Base-by-base conservation (phyloP, 2,329 filamentous ascomycete genomes). In the Ascochyta rabiei region DNA sequence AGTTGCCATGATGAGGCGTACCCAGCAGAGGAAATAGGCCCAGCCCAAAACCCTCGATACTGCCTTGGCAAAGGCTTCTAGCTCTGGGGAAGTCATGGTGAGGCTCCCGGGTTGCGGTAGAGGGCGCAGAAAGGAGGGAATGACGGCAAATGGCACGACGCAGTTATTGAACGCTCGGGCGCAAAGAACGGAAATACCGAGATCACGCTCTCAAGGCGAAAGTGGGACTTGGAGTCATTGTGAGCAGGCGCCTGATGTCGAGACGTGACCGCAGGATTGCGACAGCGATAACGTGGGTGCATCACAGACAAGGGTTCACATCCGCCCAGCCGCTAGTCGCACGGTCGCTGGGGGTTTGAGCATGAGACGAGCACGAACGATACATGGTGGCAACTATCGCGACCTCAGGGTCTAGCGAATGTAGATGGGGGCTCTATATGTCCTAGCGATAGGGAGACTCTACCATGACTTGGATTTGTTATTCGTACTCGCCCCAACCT, bases 21-120 rank as follows among this genome's bases (percentile, higher is more conserved):
- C 52, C 74, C 74, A 76, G 52, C 59, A 62, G 19, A 76, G 52
- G 49, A 76, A 72, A 54, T 75, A 76, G 6, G 60, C 47, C 73
- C 72, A 76, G 10, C 74, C 74, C 13, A 76, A 40, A 3, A 76
- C 56, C 18, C 72, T 61, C 13, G 73, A 75, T 35, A 72, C 49
- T 3, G 69, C 72, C 43, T 60, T 64, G 13, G 71, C 70, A 50
- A 75, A 72, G 31, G 64, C 54, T 15, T 70, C 61, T 24, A 67
- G 38, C 45, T 68, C 68, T 10, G 62, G 52, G 13, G 64, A 62
- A 6, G 60, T 52, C 63, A 64, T 67, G 43, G 49, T 34, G 49
- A 34, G 37, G 45, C 57, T 40, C 15, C 37, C 38, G 4, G 21
- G 35, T 13, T 49, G 44, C 21, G 41, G 28, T 37, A 43, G 42